phyloP scores from a whole-genome alignment of 352 stramenopile species.

The Thalassiosira pacifica region DNA sequence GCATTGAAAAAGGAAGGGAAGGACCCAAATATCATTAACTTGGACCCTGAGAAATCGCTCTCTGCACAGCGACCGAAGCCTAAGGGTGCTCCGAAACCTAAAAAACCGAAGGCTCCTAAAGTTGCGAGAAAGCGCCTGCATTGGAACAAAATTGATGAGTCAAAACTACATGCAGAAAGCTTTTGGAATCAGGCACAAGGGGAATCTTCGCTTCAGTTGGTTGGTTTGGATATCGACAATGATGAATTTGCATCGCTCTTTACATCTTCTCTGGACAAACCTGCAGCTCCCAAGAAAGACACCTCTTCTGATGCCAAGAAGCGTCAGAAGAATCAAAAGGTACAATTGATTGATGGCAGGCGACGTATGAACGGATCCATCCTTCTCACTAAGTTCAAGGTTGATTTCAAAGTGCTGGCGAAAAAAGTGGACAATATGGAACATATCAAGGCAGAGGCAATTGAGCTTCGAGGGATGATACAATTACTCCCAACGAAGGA shows the following conservation, averaged over 20 bases:
- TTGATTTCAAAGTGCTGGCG: conserved; percentile 89
- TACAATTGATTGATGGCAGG: conserved; percentile 88
- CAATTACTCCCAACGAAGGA: conserved; percentile 69
- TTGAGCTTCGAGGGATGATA: conserved; percentile 70
- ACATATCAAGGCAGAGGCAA: conserved; percentile 65
- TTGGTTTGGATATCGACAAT: conserved; percentile 65
- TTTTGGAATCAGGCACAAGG: conserved; percentile 84
- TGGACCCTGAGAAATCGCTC: conserved; percentile 65
- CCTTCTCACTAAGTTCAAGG: conserved; percentile 91
- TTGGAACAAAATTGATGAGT: conserved; percentile 69
- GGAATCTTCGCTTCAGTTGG: conserved; percentile 54
- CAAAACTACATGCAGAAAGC: conserved; percentile 81
- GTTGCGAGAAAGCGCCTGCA: conserved; percentile 58
- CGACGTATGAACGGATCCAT: conserved; percentile 95
- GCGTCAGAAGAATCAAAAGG: conserved; percentile 50
- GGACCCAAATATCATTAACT: conserved; percentile 75
- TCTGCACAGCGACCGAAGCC: conserved; percentile 35
- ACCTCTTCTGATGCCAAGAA: conserved; percentile 38
- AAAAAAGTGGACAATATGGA: conserved; percentile 65
- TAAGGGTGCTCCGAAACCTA: conserved; percentile 57
- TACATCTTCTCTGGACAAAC: conserved; percentile 42
- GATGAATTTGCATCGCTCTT: conserved; percentile 71
- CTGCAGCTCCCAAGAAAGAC: conserved; percentile 37
- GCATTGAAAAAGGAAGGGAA: conserved; percentile 92
- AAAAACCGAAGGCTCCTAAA: conserved; percentile 39